Conservation (phyloP, 352 stramenopile species). For the Phytophthora megakarya region DNA sequence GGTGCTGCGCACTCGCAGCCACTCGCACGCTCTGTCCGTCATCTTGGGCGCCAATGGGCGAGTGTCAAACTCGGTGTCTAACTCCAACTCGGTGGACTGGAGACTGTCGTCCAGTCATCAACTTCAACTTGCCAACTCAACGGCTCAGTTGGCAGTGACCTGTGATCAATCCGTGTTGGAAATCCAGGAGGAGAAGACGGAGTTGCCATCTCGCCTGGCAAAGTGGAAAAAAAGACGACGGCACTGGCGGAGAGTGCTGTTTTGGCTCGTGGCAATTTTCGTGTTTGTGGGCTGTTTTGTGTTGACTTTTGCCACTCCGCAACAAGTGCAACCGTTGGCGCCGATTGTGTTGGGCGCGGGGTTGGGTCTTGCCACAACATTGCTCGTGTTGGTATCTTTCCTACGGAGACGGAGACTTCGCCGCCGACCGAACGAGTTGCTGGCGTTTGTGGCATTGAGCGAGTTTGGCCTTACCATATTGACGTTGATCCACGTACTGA, state of each 20-base stretch:
- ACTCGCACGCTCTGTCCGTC: slow-evolving; percentile 51
- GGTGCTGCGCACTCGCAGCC: slow-evolving; percentile 31
- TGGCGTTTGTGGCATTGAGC: slow-evolving; percentile 67
- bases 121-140: slow-evolving; percentile 15
- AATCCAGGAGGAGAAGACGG: slow-evolving; percentile 29
- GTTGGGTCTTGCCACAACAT: slow-evolving; percentile 56
- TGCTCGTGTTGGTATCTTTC: slow-evolving; percentile 62
- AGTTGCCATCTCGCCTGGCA: slow-evolving; percentile 35
- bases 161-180: slow-evolving; percentile 2
- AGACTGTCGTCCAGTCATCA: slow-evolving; percentile 34
- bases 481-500: slow-evolving; percentile 49
- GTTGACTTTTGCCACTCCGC: slow-evolving; percentile 49
- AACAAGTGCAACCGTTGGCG: slow-evolving; percentile 42
- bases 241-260: slow-evolving; percentile 24
- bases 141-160: slow-evolving; percentile 2
- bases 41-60: slow-evolving; percentile 41
- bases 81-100: slow-evolving; percentile 19
- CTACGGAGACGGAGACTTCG: slow-evolving; percentile 38
- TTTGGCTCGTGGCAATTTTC: slow-evolving; percentile 38
- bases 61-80: slow-evolving; percentile 8
- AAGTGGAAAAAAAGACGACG: slow-evolving; percentile 35
- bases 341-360: slow-evolving; percentile 52
- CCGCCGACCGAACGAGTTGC: slow-evolving; percentile 65
- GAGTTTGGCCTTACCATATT: slow-evolving; percentile 60
- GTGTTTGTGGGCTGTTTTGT: slow-evolving; percentile 50